Evolutionary conservation across 306 rosid species (phyloP).

Genomic region (Inga laurina): DNA sequence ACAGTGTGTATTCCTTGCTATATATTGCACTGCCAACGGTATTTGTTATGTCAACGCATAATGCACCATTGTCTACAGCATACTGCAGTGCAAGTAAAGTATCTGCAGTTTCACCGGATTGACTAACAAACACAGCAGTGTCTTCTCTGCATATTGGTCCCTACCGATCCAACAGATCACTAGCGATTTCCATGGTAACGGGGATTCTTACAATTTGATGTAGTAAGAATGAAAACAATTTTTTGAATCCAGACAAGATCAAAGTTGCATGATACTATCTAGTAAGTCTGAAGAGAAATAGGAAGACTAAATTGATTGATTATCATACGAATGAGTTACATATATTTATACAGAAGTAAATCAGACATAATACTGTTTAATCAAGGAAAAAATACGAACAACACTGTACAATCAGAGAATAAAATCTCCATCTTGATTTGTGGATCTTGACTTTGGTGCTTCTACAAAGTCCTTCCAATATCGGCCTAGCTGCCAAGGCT

Average conservation of each 20-base stretch:
- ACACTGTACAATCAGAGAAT: too few species aligned
- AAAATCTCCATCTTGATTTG: too few species aligned
- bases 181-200: slow-evolving; percentile 98
- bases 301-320: too few species aligned
- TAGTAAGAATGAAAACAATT: slow-evolving; percentile 20
- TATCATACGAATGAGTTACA: too few species aligned
- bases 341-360: too few species aligned
- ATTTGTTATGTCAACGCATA: slow-evolving; percentile 94
- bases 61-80: slow-evolving; percentile 93
- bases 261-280: slow-evolving; percentile 50
- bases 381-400: too few species aligned
- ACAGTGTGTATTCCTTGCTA: slow-evolving; percentile 93
- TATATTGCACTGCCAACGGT: slow-evolving; percentile 94
- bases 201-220: slow-evolving; percentile 70
- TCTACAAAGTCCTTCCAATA: slow-evolving; percentile 96
- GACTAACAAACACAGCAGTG: slow-evolving; percentile 96
- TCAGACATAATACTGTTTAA: too few species aligned
- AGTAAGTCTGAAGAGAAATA: too few species aligned
- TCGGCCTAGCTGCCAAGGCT: slow-evolving; percentile 97
- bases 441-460: too few species aligned
- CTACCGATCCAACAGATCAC: slow-evolving; percentile 94
- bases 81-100: slow-evolving; percentile 86
- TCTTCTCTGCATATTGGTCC: slow-evolving; percentile 97
- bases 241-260: slow-evolving; percentile 23
- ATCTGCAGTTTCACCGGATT: slow-evolving; percentile 99